Percentiles rank a stretch among this genome's conserved stretches.
Evolutionary conservation across 2,329 filamentous ascomycete species (phyloP).

Genomic region (Aspergillus sojae): DNA sequence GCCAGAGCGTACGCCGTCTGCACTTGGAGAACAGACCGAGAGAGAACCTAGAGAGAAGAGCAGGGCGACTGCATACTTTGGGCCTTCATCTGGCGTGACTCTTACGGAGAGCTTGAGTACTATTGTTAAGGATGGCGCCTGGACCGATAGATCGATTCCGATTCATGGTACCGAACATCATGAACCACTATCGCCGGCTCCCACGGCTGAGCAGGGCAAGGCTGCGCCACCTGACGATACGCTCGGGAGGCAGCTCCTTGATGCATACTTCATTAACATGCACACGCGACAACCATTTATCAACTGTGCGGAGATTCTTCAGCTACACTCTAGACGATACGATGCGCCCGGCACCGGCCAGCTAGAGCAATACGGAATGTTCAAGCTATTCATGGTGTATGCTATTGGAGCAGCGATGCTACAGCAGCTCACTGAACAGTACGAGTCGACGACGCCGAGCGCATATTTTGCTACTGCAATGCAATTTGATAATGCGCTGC

Average conservation of each 20-base stretch:
- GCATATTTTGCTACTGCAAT: constrained; percentile 18
- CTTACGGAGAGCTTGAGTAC: neutral
- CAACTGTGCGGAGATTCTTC: constrained; percentile 16
- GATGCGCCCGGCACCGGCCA: neutral
- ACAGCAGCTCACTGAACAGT: constrained; percentile 18
- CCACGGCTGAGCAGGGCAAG: constrained; percentile 7
- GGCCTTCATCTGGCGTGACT: neutral
- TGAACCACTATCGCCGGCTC: constrained; percentile 21
- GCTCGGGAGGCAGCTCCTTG: constrained; percentile 16
- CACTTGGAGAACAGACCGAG: neutral
- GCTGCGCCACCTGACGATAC: constrained; percentile 16
- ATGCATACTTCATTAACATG: constrained; percentile 26
- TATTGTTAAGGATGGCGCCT: neutral
- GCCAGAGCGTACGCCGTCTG: neutral
- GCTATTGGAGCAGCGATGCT: constrained; percentile 22
- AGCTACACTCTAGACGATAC: constrained; percentile 13
- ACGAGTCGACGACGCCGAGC: constrained; percentile 17
- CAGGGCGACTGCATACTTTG: neutral
- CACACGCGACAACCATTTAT: constrained; percentile 16
- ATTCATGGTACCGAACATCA: constrained; percentile 7
- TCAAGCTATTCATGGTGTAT: constrained; percentile 29
- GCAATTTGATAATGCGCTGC: constrained; percentile 15
- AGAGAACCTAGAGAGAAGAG: neutral
- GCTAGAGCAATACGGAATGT: constrained; percentile 16
- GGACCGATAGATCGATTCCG: neutral